Percentiles rank a stretch among this genome's conserved stretches.
These are phyloP conservation scores for Pseudoturritis turrita DNA, from an alignment of 345 rosid species.

Conservation along the genomic window DNA sequence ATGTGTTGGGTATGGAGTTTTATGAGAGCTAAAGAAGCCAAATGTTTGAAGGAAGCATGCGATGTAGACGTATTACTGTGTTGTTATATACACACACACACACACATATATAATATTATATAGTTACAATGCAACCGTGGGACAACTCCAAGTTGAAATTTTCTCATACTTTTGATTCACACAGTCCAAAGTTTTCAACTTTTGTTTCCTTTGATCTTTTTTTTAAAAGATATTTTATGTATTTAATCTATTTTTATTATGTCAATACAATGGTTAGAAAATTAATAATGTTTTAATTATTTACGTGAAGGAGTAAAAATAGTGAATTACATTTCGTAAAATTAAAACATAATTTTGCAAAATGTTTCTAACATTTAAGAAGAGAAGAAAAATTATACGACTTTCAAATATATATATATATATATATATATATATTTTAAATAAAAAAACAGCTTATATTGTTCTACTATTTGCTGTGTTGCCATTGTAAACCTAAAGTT, in stretches of 20 bases:
- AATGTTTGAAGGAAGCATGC: slow-evolving; percentile 21
- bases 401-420: too few species aligned
- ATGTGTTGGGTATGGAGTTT: slow-evolving; percentile 14
- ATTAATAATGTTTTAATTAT: not conserved
- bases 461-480: not conserved
- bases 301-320: not conserved
- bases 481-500: not conserved
- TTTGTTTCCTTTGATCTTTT: not conserved
- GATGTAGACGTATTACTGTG: slow-evolving; percentile 13
- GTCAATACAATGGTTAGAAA: not conserved
- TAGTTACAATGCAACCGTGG: slow-evolving; percentile 24
- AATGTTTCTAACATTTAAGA: not conserved
- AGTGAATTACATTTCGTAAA: too few species aligned
- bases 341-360: not conserved
- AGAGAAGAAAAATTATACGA: not conserved
- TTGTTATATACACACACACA: not conserved
- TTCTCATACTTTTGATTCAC: slow-evolving; percentile 14
- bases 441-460: too few species aligned
- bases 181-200: slow-evolving; percentile 8
- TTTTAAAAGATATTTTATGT: not conserved
- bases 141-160: slow-evolving; percentile 26
- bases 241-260: not conserved
- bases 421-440: too few species aligned
- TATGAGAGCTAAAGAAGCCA: slow-evolving; percentile 17
- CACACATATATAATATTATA: not conserved